A percentile compares a stretch with the other conserved stretches of the same genome.
Evolutionary conservation across 2,329 filamentous ascomycete species (phyloP).

Genomic region (Ustilaginoidea virens): DNA sequence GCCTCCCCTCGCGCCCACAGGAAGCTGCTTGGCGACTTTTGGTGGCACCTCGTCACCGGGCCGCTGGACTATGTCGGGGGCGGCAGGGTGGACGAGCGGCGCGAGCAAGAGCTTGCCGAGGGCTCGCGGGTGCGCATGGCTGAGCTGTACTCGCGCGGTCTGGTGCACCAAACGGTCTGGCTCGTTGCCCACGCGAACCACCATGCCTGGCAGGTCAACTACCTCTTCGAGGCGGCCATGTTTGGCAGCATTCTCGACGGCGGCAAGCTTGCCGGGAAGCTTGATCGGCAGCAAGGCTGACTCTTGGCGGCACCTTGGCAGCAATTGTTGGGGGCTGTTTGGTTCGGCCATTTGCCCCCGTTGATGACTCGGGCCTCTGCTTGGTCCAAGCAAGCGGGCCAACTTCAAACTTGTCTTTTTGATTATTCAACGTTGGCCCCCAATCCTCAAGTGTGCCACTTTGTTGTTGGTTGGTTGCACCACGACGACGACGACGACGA

Average conservation of each 20-base stretch:
- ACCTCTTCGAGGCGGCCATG: constrained; percentile 17
- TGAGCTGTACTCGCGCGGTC: constrained; percentile 9
- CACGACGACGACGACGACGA: too few relatives aligned
- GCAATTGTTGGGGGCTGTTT: too few relatives aligned
- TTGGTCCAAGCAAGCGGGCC: too few relatives aligned
- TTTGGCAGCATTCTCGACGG: constrained; percentile 17
- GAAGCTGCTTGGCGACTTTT: constrained; percentile 6
- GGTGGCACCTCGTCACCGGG: constrained; percentile 7
- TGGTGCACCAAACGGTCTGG: constrained; percentile 8
- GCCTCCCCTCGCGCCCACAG: constrained; percentile 1
- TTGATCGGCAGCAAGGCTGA: constrained; percentile 11
- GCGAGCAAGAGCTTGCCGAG: constrained; percentile 6
- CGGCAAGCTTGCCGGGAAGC: constrained; percentile 13
- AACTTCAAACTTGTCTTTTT: too few relatives aligned
- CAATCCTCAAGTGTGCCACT: too few relatives aligned
- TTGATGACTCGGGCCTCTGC: too few relatives aligned
- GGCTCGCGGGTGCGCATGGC: constrained; percentile 8
- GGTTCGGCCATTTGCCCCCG: too few relatives aligned
- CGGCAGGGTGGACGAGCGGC: constrained; percentile 6
- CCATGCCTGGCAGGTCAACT: constrained; percentile 16
- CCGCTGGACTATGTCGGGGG: constrained; percentile 8
- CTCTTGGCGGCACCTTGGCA: too few relatives aligned
- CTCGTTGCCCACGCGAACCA: constrained; percentile 9
- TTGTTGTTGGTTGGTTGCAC: too few relatives aligned
- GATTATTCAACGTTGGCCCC: too few relatives aligned